Percentiles rank a stretch among this genome's conserved stretches.
phyloP scores from a whole-genome alignment of 2,329 filamentous ascomycete genomes.

The Cryoendolithus antarcticus region DNA sequence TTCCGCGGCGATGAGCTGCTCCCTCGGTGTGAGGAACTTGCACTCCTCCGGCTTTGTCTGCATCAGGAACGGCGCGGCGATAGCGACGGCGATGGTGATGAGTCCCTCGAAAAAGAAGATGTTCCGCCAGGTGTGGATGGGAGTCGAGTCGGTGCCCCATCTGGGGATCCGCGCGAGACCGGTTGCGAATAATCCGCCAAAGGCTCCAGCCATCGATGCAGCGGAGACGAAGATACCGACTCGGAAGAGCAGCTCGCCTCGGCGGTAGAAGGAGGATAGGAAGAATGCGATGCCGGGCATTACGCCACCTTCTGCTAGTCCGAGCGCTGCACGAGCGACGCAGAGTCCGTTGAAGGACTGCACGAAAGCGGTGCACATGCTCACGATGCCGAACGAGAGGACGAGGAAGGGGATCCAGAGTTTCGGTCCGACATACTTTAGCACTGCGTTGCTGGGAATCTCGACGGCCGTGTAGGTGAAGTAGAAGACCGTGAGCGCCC shows the following conservation, averaged over 20 bases:
- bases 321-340: constrained; percentile 43
- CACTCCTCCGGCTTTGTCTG: constrained; percentile 38
- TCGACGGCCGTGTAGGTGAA: constrained; percentile 27
- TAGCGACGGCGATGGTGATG: constrained; percentile 37
- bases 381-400: constrained; percentile 43
- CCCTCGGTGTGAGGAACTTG: constrained; percentile 39
- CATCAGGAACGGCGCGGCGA: constrained; percentile 40
- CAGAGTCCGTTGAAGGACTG: constrained; percentile 7
- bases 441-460: constrained; percentile 26
- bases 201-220: constrained; percentile 27
- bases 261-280: constrained; percentile 12
- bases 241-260: constrained; percentile 13
- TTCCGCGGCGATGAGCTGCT: constrained; percentile 42
- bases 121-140: constrained; percentile 42
- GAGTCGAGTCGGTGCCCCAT: constrained; percentile 36
- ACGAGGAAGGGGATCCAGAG: constrained; percentile 39
- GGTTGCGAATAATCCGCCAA: constrained; percentile 13
- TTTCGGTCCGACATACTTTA: constrained; percentile 29
- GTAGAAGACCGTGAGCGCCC: constrained; percentile 28
- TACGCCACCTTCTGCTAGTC: constrained; percentile 60
- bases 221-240: constrained; percentile 14
- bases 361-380: constrained; percentile 23
- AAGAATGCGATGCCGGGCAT: constrained; percentile 32
- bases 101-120: constrained; percentile 54
- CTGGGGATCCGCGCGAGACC: constrained; percentile 37